phyloP scores from a whole-genome alignment of 768 basidiomycete species.

The Termitomyces bulborhizus region DNA sequence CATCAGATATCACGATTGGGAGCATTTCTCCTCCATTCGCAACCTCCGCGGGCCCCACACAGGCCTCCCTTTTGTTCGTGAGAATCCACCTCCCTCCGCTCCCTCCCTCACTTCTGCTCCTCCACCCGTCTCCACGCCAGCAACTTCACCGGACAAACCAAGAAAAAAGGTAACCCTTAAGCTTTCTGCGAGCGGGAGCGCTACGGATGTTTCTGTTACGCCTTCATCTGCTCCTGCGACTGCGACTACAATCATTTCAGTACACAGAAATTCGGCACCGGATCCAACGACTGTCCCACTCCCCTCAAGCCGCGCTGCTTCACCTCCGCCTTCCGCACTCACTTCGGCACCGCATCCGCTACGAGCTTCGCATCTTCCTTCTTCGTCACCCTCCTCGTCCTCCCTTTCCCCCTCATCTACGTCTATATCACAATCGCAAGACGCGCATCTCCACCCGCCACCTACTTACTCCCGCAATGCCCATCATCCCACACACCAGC shows the following conservation, averaged over 20 bases:
- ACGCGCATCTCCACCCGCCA: not conserved
- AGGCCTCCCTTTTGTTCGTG: constrained; percentile 61
- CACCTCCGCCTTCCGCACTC: constrained; percentile 5
- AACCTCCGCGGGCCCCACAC: constrained; percentile 80
- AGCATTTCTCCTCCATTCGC: constrained; percentile 92
- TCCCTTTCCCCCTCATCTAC: not conserved
- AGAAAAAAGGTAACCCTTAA: constrained; percentile 26
- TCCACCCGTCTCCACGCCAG: not conserved
- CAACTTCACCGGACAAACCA: not conserved
- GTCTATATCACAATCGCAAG: too few relatives aligned
- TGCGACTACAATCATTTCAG: too few relatives aligned
- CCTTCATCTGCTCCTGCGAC: too few relatives aligned
- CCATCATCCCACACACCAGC: too few relatives aligned
- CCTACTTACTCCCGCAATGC: too few relatives aligned
- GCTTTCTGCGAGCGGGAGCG: constrained; percentile 9
- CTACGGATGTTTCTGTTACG: too few relatives aligned
- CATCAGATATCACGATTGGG: constrained; percentile 84
- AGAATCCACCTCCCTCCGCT: constrained; percentile 31
- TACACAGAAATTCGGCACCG: not conserved
- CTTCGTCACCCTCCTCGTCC: not conserved
- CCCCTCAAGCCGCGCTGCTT: constrained; percentile 7
- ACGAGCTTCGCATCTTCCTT: constrained; percentile 11
- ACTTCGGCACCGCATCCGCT: constrained; percentile 1
- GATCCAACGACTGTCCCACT: constrained; percentile 12
- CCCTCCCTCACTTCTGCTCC: too few relatives aligned